Evolutionary conservation across 306 rosid species (phyloP), one percentile per base, ranked within the genome.

Genomic region (Parietaria judaica): DNA sequence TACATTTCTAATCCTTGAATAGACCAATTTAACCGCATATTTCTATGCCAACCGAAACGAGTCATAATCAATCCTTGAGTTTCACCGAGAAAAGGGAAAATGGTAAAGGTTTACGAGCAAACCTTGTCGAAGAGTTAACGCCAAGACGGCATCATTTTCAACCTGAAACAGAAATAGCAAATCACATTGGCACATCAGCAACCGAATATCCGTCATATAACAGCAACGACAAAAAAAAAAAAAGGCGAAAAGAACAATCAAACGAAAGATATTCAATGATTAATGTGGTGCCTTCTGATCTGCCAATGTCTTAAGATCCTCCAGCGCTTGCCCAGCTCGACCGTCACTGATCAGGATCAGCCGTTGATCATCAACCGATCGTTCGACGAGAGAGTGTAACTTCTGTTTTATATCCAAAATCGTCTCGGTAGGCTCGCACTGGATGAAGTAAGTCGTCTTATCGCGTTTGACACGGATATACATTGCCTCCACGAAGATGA

Each of bases 381-480:
- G 83, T 41, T 91, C 96, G 64, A 75, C 41, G 58, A 91, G 86
- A 54, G 77, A 79, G 23, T 81, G 76, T 72, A 91, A 75, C 76
- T 91, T 91, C 81, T 80, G 87, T 79, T 87, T 91, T 66, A 87
- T 77, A 63, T 80, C 88, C 66, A 85, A 75, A 76, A 73, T 65
- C 66, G 84, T 83, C 71, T 91, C 95, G 41, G 91, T 83, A 65
- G 96, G 92, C 73, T 91, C 90, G 70, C 96, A 87, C 78, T 81
- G 83, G 76, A 87, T 91, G 78, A 91, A 91, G 85, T 87, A 87
- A 34, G 96, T 87, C 54, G 96, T 85, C 86, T 87, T 87, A 15
- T 34, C 49, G 38, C 86, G 95, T 76, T 91, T 87, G 67, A 85
- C 82, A 36, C 95, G 96, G 66, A 91, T 85, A 72, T 87, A 91